These are phyloP conservation scores for Puccinia polysora DNA, from an alignment of 1,284 basidiomycete genomes.

Conservation along the genomic window DNA sequence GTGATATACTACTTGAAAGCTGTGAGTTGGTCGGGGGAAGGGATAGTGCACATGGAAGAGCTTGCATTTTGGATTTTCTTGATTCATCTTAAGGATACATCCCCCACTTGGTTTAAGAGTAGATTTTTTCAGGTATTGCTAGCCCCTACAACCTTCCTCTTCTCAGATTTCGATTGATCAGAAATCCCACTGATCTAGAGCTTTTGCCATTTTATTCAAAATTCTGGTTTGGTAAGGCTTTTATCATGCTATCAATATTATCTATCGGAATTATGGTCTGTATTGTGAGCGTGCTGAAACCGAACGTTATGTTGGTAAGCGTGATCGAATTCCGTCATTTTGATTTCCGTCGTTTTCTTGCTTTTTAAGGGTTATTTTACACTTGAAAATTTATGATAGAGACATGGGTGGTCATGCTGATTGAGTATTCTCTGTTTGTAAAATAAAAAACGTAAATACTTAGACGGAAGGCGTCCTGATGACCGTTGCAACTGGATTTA, in stretches of 20 bases:
- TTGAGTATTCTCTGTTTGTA: neutral
- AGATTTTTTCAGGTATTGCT: neutral
- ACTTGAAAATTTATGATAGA: no score
- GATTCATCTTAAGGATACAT: constrained; percentile 12
- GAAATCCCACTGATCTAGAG: neutral
- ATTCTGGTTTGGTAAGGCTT: neutral
- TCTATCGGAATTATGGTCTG: neutral
- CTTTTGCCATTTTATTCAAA: neutral
- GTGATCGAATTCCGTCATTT: neutral
- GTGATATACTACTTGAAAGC: constrained; percentile 25
- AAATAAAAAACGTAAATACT: neutral
- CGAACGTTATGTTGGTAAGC: constrained; percentile 15
- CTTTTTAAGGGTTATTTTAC: no score
- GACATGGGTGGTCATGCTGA: no score
- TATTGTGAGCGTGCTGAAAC: neutral
- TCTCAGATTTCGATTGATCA: neutral
- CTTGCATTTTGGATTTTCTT: constrained; percentile 28
- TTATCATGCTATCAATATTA: neutral
- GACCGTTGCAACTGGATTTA: constrained; percentile 4
- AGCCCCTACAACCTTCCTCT: neutral
- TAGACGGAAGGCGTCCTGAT: constrained; percentile 10
- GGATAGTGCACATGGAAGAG: constrained; percentile 27
- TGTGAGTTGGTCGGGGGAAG: constrained; percentile 1
- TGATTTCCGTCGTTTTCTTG: no score
- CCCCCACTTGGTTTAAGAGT: constrained; percentile 21